These are phyloP conservation scores for Tylopilus vinaceipallidus DNA, from an alignment of 768 basidiomycete genomes.

Conservation along the genomic window DNA sequence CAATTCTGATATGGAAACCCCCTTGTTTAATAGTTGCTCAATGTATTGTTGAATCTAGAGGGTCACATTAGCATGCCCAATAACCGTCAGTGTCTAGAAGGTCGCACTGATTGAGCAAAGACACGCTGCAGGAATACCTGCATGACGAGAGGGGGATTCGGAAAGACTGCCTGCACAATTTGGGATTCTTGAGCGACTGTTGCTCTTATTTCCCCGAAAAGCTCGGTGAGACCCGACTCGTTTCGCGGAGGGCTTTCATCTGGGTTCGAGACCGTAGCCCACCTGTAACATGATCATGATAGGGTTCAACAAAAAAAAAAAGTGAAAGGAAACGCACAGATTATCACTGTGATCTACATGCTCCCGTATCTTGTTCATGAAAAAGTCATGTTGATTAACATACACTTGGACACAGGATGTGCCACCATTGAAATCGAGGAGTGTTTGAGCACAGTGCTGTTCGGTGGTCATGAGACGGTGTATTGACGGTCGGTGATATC, in stretches of 20 bases:
- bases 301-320: background rate
- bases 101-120: slow-evolving; percentile 90
- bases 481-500: slow-evolving; percentile 5
- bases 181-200: slow-evolving; percentile 96
- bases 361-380: slow-evolving; percentile 88
- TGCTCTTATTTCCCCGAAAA: slow-evolving; percentile 83
- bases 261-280: slow-evolving; percentile 79
- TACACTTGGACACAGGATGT: slow-evolving; percentile 97
- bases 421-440: slow-evolving; percentile 97
- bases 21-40: slow-evolving; percentile 81
- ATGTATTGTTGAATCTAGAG: slow-evolving; percentile 93
- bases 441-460: slow-evolving; percentile 95
- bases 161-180: slow-evolving; percentile 98
- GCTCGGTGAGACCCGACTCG: slow-evolving; percentile 74
- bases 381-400: slow-evolving; percentile 99
- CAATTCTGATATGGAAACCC: slow-evolving; percentile 75
- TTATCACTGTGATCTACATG: slow-evolving; percentile 53
- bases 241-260: slow-evolving; percentile 70
- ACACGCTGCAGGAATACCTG: slow-evolving; percentile 96
- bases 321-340: slow-evolving; percentile 44
- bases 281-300: slow-evolving; percentile 46
- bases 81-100: background rate
- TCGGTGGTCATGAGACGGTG: slow-evolving; percentile 8
- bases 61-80: slow-evolving; percentile 4
- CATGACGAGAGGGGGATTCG: slow-evolving; percentile 94